Conservation (phyloP, 352 stramenopile genomes). For the Globisporangium barbulae region DNA sequence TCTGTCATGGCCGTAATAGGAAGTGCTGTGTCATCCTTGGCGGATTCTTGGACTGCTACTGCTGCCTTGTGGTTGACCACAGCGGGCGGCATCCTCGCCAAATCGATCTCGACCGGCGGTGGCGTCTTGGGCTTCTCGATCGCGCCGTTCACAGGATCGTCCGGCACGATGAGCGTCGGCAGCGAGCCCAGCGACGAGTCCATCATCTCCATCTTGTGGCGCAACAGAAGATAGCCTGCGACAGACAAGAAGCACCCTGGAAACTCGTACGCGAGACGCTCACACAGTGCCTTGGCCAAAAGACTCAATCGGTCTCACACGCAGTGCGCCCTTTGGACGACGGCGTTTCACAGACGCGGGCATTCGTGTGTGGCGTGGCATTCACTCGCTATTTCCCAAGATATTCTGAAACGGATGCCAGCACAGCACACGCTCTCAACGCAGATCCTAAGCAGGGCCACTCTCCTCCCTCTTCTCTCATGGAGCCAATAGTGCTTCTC, state of each 20-base stretch:
- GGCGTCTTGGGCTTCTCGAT: slow-evolving; percentile 69
- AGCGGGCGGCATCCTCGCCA: slow-evolving; percentile 7
- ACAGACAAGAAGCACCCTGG: neutral
- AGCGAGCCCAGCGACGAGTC: slow-evolving; percentile 34
- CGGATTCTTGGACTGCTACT: neutral
- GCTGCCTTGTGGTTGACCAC: slow-evolving; percentile 8
- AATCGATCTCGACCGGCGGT: slow-evolving; percentile 28
- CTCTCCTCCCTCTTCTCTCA: no score
- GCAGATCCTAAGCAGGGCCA: neutral
- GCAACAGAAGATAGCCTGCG: no score
- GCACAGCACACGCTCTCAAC: neutral
- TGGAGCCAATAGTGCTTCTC: no score
- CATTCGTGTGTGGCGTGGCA: neutral
- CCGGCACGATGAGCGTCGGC: slow-evolving; percentile 65
- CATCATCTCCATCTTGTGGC: slow-evolving; percentile 2
- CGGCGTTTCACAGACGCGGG: neutral
- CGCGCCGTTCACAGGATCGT: slow-evolving; percentile 55
- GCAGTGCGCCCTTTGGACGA: neutral
- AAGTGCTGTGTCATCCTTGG: neutral
- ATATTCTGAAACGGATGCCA: neutral
- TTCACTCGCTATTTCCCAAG: neutral
- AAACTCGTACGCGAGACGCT: neutral
- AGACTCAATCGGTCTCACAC: neutral
- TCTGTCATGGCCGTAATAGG: neutral
- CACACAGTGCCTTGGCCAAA: neutral